Evolutionary conservation across 2,329 filamentous ascomycete species (phyloP), one percentile per base, ranked within the genome.

Genomic region (Fusarium sarcochroum): DNA sequence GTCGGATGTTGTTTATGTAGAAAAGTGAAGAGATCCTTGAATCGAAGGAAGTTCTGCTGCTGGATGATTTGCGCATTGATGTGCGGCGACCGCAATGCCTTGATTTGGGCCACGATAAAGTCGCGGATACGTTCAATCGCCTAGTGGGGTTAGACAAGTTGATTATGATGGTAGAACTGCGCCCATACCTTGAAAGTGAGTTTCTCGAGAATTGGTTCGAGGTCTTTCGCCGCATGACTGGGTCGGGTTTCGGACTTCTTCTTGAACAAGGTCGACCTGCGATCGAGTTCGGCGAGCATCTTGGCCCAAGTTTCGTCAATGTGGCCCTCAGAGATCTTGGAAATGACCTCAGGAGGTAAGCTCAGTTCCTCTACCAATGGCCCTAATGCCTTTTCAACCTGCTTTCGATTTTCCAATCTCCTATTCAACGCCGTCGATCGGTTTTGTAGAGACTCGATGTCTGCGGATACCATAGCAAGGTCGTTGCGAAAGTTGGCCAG

Each of bases 41-140:
- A 97, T 72, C 89, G 91, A 48, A 98, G 83, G 72, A 99, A 94
- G 62, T 91, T 92, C 76, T 97, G 93, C 75, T 98, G 94, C 77
- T 99, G 96, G 48, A 99, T 94, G 58, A 98, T 91, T 77, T 99
- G 96, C 4, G 95, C 94, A 78, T 99, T 98, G 78, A 98, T 97
- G 74, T 95, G 96, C 15, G 96, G 96, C 25, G 95, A 97, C 58
- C 96, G 89, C 52, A 99, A 84, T 6, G 94, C 93, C 79, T 97
- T 97, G 77, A 99, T 96, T 78, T 98, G 95, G 17, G 93, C 88
- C 14, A 99, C 96, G 37, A 99, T 86, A 75, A 97, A 97, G 78
- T 99, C 96, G 60, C 97, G 88, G 78, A 98, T 97, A 58, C 96
- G 89, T 80, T 98, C 94, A 27, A 97, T 85, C n/a, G 94, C 95